phyloP scores from a whole-genome alignment of 441 rosid genomes.

The Hura crepitans region DNA sequence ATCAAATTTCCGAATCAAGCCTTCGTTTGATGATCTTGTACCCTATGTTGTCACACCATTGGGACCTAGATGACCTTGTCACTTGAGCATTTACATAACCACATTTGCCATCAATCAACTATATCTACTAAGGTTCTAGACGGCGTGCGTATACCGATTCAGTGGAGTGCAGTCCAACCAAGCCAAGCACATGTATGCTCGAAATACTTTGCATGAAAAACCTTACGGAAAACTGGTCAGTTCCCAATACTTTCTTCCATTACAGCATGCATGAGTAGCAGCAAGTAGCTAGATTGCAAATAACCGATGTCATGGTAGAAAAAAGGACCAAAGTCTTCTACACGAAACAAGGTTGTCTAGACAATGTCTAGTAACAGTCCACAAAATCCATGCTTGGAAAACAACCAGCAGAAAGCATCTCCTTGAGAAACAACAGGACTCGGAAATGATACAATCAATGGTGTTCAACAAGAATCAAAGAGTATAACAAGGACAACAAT shows the following conservation, averaged over 20 bases:
- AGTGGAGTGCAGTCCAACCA: constrained; percentile 51
- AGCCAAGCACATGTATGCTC: constrained; percentile 70
- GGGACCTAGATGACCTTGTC: neutral
- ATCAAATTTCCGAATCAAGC: neutral
- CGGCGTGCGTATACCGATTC: constrained; percentile 46
- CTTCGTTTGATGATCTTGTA: neutral
- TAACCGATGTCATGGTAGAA: constrained; percentile 9
- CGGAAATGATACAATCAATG: neutral
- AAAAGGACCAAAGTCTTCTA: neutral
- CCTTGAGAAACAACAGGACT: neutral
- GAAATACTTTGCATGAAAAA: constrained; percentile 60
- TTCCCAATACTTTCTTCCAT: constrained; percentile 45
- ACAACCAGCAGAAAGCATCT: neutral
- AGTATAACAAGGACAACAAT: neutral
- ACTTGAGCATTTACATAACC: neutral
- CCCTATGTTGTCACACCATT: neutral
- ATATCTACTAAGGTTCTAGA: neutral
- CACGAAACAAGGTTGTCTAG: neutral
- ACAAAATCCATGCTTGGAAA: neutral
- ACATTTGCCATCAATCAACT: neutral
- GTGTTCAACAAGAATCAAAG: neutral
- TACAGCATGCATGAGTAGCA: constrained; percentile 30
- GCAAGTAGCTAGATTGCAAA: constrained; percentile 3
- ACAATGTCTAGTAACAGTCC: neutral
- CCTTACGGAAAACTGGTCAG: constrained; percentile 84